Conservation (phyloP, 805 yeast genomes). For the Candida morakotiae region DNA sequence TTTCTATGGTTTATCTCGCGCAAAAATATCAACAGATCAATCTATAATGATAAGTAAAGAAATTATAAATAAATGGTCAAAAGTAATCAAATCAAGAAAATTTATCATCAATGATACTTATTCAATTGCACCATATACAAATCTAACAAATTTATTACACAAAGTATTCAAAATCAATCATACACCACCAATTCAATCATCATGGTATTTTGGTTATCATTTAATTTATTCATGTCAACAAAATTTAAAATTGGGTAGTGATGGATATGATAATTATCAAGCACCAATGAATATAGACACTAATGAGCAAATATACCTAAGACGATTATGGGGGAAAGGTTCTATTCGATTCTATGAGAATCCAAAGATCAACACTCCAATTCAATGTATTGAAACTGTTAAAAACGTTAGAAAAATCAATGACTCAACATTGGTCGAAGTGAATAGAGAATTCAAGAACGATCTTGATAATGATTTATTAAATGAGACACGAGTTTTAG, state of each 20-base stretch:
- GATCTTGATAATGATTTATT: constrained; percentile 21
- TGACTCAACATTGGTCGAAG: constrained; percentile 47
- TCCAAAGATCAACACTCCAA: constrained; percentile 22
- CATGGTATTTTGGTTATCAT: constrained; percentile 49
- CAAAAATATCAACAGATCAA: too few relatives aligned
- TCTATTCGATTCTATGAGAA: constrained; percentile 37
- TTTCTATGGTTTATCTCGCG: too few relatives aligned
- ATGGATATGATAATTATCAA: constrained; percentile 81
- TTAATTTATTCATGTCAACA: constrained; percentile 64
- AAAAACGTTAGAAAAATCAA: constrained; percentile 32
- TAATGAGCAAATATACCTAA: constrained; percentile 31
- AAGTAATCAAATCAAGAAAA: constrained; percentile 11
- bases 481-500: constrained; percentile 54
- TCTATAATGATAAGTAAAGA: constrained; percentile 1
- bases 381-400: constrained; percentile 53
- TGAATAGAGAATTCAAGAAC: constrained; percentile 43
- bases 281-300: constrained; percentile 43
- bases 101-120: constrained; percentile 20
- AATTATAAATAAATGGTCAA: constrained; percentile 16
- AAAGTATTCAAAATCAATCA: constrained; percentile 8
- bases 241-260: constrained; percentile 47
- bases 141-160: constrained; percentile 14
- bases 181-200: neutral
- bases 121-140: constrained; percentile 17
- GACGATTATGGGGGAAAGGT: constrained; percentile 85